Conservation (phyloP, 805 yeast genomes). For the Lipomyces sp. region DNA sequence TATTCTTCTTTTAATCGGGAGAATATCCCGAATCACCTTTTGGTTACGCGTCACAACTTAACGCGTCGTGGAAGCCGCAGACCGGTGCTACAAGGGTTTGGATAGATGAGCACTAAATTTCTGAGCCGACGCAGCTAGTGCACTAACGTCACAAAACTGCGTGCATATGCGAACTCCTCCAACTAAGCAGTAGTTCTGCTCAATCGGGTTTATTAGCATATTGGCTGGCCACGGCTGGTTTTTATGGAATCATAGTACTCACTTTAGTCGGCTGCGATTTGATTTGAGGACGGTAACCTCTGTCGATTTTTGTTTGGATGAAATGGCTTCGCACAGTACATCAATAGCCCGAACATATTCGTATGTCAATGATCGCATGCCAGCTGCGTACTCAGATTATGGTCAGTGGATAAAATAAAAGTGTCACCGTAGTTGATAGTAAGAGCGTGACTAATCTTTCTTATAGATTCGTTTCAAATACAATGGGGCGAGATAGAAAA, state of each 20-base stretch:
- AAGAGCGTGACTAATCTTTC: constrained; percentile 8
- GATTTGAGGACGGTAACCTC: not conserved
- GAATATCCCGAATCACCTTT: not conserved
- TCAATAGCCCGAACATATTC: constrained; percentile 70
- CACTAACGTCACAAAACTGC: constrained; percentile 1
- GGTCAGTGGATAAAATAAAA: constrained; percentile 44
- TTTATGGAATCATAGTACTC: not conserved
- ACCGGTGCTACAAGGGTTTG: not conserved
- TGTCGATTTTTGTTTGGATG: not conserved
- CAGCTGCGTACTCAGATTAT: constrained; percentile 84
- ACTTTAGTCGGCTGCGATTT: not conserved
- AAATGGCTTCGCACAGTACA: constrained; percentile 4
- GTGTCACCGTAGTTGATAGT: not conserved
- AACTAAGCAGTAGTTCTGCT: not conserved
- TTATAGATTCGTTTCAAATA: constrained; percentile 56
- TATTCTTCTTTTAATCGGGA: not conserved
- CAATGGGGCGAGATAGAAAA: constrained; percentile 64
- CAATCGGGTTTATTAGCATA: not conserved
- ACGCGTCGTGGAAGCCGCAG: not conserved
- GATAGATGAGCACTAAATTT: not conserved
- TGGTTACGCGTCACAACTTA: not conserved
- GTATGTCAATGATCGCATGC: constrained; percentile 69
- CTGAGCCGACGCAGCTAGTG: not conserved
- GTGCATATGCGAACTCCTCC: not conserved
- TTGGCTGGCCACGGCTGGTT: not conserved